Percentiles rank a stretch among this genome's conserved stretches.
phyloP scores from a whole-genome alignment of 495 filamentous ascomycete genomes.

The Hypoxylon rickii region DNA sequence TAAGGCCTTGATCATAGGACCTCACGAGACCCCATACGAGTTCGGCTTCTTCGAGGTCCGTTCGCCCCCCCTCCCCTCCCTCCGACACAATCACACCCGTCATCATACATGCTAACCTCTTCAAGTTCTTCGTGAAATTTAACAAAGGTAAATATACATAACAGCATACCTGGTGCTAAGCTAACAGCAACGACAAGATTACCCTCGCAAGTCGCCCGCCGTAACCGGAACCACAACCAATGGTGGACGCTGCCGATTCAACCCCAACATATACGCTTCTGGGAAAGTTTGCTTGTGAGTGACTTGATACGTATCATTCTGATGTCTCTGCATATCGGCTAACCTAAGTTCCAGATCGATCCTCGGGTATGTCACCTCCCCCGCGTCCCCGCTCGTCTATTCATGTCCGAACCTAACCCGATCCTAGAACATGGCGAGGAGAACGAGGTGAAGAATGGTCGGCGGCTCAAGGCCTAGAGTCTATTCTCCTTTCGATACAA shows the following conservation, averaged over 20 bases:
- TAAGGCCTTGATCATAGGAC: slow-evolving; percentile 86
- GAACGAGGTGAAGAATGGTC: slow-evolving; percentile 93
- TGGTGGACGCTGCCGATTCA: slow-evolving; percentile 83
- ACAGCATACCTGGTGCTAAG: slow-evolving; percentile 1
- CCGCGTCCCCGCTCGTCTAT: neutral
- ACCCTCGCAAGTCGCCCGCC: slow-evolving; percentile 78
- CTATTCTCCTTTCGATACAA: slow-evolving; percentile 92
- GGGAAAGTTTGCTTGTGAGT: slow-evolving; percentile 91
- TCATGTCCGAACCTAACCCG: slow-evolving; percentile 35
- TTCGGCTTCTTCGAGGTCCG: slow-evolving; percentile 94
- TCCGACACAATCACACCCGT: too few species aligned
- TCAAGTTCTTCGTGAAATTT: slow-evolving; percentile 69
- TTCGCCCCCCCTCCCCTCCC: neutral
- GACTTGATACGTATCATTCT: too few species aligned
- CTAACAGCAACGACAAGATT: slow-evolving; percentile 59
- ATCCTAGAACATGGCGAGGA: slow-evolving; percentile 84
- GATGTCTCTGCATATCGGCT: too few species aligned
- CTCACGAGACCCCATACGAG: slow-evolving; percentile 94
- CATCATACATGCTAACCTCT: slow-evolving; percentile 29
- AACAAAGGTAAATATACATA: slow-evolving; percentile 56
- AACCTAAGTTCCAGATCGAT: slow-evolving; percentile 68
- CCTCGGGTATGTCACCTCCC: slow-evolving; percentile 65
- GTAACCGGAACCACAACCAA: slow-evolving; percentile 87
- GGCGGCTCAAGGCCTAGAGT: slow-evolving; percentile 92
- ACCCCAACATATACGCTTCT: slow-evolving; percentile 91